Percentiles rank a stretch among this genome's conserved stretches.
Evolutionary conservation across 805 yeast genomes (phyloP).

Genomic region (Ogataea henricii): DNA sequence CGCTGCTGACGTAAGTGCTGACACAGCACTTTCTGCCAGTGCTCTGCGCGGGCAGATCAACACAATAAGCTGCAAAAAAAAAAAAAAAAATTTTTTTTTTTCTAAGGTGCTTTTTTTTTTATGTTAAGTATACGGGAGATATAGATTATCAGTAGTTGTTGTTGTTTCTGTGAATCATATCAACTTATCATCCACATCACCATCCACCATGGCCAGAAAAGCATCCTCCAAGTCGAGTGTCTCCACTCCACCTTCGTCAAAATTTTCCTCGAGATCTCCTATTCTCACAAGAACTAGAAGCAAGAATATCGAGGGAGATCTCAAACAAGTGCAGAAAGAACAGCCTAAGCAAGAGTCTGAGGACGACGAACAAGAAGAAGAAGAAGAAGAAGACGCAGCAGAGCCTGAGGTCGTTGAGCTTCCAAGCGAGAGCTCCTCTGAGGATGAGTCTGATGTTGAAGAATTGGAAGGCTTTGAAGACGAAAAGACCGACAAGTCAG

Average conservation of each 20-base stretch:
- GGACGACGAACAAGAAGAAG: constrained; percentile 13
- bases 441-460: constrained; percentile 16
- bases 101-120: background rate
- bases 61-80: constrained; percentile 5
- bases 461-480: constrained; percentile 25
- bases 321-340: constrained; percentile 13
- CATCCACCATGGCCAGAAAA: constrained; percentile 10
- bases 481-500: constrained; percentile 5
- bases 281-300: constrained; percentile 26
- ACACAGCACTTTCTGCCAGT: background rate
- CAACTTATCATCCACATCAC: background rate
- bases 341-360: constrained; percentile 10
- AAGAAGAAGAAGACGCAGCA: constrained; percentile 11
- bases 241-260: constrained; percentile 18
- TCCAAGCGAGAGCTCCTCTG: constrained; percentile 16
- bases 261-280: constrained; percentile 26
- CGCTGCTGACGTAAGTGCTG: background rate
- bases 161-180: background rate
- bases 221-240: constrained; percentile 4
- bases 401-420: constrained; percentile 21
- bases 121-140: background rate
- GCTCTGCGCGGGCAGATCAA: constrained; percentile 1
- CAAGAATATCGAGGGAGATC: constrained; percentile 11
- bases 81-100: constrained; percentile 4
- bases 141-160: background rate